Evolutionary conservation across 176 grass and related monocot species (phyloP).

Genomic region (Poa annua): DNA sequence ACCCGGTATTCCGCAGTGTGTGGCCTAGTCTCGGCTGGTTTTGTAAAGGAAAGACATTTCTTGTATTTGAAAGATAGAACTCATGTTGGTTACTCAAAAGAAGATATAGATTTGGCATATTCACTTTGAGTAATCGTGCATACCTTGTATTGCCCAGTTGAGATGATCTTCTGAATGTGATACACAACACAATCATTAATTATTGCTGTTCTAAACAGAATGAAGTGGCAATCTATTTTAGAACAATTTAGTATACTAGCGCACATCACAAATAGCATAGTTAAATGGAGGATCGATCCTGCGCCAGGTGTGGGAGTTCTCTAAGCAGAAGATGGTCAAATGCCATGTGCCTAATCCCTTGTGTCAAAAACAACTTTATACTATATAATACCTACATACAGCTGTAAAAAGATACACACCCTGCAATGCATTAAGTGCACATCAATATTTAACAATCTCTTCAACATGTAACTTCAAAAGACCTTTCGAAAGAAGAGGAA

Average conservation of each 20-base stretch:
- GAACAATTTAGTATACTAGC: background rate
- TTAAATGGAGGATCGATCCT: background rate
- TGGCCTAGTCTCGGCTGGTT: background rate
- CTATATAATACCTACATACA: background rate
- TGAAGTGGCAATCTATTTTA: background rate
- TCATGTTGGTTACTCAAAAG: too few species aligned
- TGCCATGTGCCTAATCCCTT: background rate
- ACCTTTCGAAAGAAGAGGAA: background rate
- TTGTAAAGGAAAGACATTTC: background rate
- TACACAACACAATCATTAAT: background rate
- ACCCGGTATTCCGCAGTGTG: background rate
- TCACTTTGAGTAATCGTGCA: too few species aligned
- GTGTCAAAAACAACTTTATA: background rate
- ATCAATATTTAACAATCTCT: background rate
- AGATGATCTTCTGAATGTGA: background rate
- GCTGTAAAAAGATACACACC: constrained; percentile 9
- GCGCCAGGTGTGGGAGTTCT: background rate
- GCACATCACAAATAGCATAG: background rate
- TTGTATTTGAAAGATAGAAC: background rate
- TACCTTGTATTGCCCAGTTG: too few species aligned
- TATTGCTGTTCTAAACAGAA: background rate
- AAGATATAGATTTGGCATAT: too few species aligned
- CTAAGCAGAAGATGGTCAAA: constrained; percentile 13
- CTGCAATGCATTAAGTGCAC: background rate
- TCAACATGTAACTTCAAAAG: background rate